Conservation (phyloP, 805 yeast genomes). For the Wickerhamiella musiphila region DNA sequence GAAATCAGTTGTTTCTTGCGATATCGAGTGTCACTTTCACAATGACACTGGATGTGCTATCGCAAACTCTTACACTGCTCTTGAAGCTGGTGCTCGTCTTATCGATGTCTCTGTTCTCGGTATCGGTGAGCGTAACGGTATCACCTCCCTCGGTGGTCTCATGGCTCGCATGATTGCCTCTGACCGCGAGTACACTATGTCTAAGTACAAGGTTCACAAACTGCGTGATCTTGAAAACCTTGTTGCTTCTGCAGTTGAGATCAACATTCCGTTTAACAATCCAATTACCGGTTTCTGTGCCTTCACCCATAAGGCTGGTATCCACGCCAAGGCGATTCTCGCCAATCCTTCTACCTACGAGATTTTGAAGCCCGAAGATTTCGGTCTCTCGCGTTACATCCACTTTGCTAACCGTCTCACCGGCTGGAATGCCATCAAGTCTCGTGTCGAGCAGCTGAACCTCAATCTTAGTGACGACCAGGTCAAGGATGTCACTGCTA, state of each 20-base stretch:
- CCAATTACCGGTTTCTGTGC: conserved; percentile 99
- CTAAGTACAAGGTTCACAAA: conserved; percentile 90
- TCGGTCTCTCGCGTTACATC: conserved; percentile 88
- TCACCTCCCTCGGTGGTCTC: conserved; percentile 91
- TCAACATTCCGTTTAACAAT: conserved; percentile 92
- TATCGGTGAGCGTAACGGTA: conserved; percentile 97
- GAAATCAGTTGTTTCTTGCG: conserved; percentile 86
- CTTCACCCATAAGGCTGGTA: conserved; percentile 98
- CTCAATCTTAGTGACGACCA: conserved; percentile 79
- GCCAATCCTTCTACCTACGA: conserved; percentile 99
- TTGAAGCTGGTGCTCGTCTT: conserved; percentile 92
- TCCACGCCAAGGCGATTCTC: conserved; percentile 94
- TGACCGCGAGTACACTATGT: conserved; percentile 84
- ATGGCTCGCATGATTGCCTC: conserved; percentile 99
- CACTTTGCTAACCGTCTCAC: conserved; percentile 96
- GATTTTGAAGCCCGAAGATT: conserved; percentile 84
- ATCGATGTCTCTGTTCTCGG: conserved; percentile 93
- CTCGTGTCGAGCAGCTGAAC: conserved; percentile 94
- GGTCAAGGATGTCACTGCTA: conserved; percentile 83
- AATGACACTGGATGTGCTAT: conserved; percentile 98
- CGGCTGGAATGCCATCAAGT: conserved; percentile 98
- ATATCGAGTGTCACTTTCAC: conserved; percentile 97
- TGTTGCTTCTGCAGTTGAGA: conserved; percentile 95
- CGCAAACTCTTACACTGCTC: conserved; percentile 95
- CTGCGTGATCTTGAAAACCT: conserved; percentile 87